phyloP scores from a whole-genome alignment of 805 yeast species.

The Kluyveromyces wickerhamii region DNA sequence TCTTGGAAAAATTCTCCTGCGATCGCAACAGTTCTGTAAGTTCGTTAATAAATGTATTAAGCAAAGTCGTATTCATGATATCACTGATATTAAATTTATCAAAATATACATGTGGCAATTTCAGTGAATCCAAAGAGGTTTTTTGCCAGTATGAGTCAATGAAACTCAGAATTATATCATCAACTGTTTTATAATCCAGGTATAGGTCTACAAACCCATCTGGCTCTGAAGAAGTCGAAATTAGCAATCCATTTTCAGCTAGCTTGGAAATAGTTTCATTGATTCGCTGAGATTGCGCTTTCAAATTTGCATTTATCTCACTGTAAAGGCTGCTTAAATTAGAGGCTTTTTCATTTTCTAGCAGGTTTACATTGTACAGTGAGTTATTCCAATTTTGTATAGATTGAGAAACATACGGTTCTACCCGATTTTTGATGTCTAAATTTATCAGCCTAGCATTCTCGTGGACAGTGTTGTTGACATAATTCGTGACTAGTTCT shows the following conservation, averaged over 20 bases:
- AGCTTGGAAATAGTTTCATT: conserved; percentile 11
- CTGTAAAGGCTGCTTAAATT: conserved; percentile 8
- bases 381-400: conserved; percentile 10
- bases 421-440: background rate
- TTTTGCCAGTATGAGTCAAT: too few relatives aligned
- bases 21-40: too few relatives aligned
- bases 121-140: too few relatives aligned
- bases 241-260: conserved; percentile 9
- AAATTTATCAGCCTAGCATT: background rate
- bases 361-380: conserved; percentile 3
- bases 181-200: conserved; percentile 11
- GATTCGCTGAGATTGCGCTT: conserved; percentile 10
- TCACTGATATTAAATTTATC: too few relatives aligned
- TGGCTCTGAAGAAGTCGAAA: conserved; percentile 5
- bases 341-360: conserved; percentile 3
- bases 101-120: too few relatives aligned
- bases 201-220: conserved; percentile 6
- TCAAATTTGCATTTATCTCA: conserved; percentile 9
- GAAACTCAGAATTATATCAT: conserved; percentile 10
- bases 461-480: background rate
- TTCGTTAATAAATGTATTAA: too few relatives aligned
- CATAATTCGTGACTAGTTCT: background rate
- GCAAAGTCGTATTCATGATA: too few relatives aligned
- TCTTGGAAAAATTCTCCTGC: too few relatives aligned
- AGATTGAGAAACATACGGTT: background rate